phyloP scores from a whole-genome alignment of 345 rosid species.

The Syzygium aqueum region DNA sequence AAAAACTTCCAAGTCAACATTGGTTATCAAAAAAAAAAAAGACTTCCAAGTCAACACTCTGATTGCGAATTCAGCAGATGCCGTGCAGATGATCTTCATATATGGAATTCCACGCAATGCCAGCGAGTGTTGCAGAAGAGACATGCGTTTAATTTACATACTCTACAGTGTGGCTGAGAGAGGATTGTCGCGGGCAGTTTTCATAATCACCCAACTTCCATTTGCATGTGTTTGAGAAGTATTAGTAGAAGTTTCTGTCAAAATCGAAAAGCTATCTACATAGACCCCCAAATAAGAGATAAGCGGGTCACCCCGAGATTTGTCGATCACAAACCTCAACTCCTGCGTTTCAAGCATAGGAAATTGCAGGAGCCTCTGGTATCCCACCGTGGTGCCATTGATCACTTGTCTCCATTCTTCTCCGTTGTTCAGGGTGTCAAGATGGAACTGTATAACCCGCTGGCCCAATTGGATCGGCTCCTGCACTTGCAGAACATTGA shows the following conservation, averaged over 20 bases:
- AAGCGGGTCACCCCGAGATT: constrained; percentile 69
- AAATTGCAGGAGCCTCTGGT: constrained; percentile 54
- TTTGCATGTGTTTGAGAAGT: constrained; percentile 1
- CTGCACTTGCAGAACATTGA: constrained; percentile 63
- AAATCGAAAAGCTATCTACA: constrained; percentile 33
- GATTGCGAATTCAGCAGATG: background rate
- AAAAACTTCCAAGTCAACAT: no score
- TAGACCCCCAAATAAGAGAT: constrained; percentile 61
- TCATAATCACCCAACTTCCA: constrained; percentile 16
- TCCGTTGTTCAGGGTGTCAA: constrained; percentile 21
- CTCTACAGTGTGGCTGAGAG: background rate
- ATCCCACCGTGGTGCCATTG: constrained; percentile 71
- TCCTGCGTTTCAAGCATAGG: constrained; percentile 29
- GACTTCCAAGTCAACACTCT: background rate
- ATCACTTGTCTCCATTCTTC: constrained; percentile 50
- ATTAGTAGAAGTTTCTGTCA: constrained; percentile 1
- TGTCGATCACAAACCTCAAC: constrained; percentile 52
- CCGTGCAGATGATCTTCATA: background rate
- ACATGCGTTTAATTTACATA: background rate
- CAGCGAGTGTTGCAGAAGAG: background rate
- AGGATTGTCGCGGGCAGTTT: background rate
- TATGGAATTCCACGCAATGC: background rate
- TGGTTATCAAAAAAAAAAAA: no score
- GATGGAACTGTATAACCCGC: constrained; percentile 46
- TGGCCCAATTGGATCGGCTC: constrained; percentile 97